Evolutionary conservation across 129 eudicot species (phyloP), one percentile per base, ranked within the genome.

Genomic region (Helianthus tuberosus): DNA sequence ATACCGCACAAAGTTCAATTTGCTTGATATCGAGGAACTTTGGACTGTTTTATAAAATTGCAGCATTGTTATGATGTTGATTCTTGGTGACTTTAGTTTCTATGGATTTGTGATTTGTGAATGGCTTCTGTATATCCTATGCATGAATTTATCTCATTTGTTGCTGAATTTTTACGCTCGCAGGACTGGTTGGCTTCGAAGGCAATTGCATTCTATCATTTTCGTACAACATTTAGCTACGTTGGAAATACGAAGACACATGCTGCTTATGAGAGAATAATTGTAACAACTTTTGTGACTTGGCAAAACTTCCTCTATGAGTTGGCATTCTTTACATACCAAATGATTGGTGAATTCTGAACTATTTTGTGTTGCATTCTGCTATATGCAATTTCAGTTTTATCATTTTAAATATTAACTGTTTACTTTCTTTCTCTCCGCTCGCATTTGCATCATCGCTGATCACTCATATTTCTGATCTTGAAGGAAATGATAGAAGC

Each of bases 211-310:
- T 49, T 68, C 27, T 29, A 6, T 17, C 43, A 3, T 25, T 67
- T 15, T 25, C 8, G 48, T 48, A 12, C 46, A 50, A 68, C 54
- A 23, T 47, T 6, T 48, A 23, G 59, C 73, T 15, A 20, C 44
- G 72, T 23, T 67, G 72, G 36, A 61, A 32, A 61, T 32, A 61
- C 13, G 66, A 61, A 61, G 66, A 32, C 46, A 61, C 20, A 58
- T 44, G 71, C 51, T 23, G 39, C 39, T 16, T 27, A 20, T 20
- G 23, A 12, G 63, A 51, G 74, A 69, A 51, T 69, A 69, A 68
- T 44, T 53, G 39, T 52, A 61, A 41, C 44, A 61, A 32, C 66
- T 13, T 32, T 61, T 61, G 5, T 35, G 66, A 32, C 17, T 60
- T 61, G 17, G 44, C 14, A 29, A 12, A 29, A 61, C 44, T 61